Evolutionary conservation across 2,329 filamentous ascomycete species (phyloP), one percentile per base, ranked within the genome.

Genomic region (Botrytis deweyae): DNA sequence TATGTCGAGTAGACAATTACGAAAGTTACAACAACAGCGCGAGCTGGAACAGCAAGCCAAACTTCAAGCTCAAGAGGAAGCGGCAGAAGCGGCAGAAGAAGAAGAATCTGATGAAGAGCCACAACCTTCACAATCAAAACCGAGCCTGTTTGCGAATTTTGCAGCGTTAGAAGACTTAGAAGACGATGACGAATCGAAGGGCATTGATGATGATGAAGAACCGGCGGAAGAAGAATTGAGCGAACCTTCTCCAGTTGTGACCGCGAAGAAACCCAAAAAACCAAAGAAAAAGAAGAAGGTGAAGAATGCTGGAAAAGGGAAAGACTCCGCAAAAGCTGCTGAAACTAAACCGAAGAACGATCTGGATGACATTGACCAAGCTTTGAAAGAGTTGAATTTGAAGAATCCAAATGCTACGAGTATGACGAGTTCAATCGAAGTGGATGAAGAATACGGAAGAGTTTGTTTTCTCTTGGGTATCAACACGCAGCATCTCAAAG

Each of bases 401-500:
- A 81, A 84, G 62, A 75, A 73, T 33, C 58, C 74, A 20, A 75
- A 42, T 70, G 78, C 76, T 18, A 70, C 73, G 22, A 49, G 76
- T 14, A 68, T 67, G 22, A 70, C 80, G 5, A 79, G 83, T 73
- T 81, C 82, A 71, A 25, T 38, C 4, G 62, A 49, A 29, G 68
- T 52, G 29, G 66, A 70, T 58, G 65, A 55, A 63, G 83, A 84
- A 69, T 81, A 83, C 65, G 82, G 87, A 67, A 85, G 85, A 75
- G 74, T 85, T 75, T 88, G 81, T 82, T 83, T 86, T 33, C 82
- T 92, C 20, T 84, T 93, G 0, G 83, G 86, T 4, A 84, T 93
- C 70, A 90, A 92, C 77, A 88, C 91, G 0, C 88, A 92, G 77
- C 89, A 94, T 78, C 87, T 99, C 18, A 95, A 95, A 80, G 93